These are phyloP conservation scores for Moniliophthora roreri DNA, from an alignment of 1,284 basidiomycete species.

Conservation along the genomic window DNA sequence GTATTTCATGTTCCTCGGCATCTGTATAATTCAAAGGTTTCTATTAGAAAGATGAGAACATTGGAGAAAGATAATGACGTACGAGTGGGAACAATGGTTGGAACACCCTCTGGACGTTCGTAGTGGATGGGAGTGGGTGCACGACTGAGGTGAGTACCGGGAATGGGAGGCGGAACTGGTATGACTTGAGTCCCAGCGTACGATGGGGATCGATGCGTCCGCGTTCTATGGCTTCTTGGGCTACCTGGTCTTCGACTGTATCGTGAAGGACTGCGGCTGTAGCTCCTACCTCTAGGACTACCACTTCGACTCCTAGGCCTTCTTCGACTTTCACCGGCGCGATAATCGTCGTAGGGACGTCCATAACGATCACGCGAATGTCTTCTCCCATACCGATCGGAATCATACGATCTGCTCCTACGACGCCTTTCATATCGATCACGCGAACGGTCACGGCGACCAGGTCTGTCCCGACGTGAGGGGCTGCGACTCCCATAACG, in stretches of 20 bases:
- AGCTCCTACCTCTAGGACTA: too few species aligned
- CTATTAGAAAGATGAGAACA: background rate
- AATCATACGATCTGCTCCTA: too few species aligned
- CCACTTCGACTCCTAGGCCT: too few species aligned
- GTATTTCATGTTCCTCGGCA: background rate
- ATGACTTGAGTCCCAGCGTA: too few species aligned
- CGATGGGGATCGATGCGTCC: too few species aligned
- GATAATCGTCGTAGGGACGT: too few species aligned
- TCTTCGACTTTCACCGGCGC: too few species aligned
- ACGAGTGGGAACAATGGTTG: background rate
- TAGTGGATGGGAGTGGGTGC: slow-evolving; percentile 1
- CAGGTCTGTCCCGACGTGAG: background rate
- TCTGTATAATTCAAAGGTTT: background rate
- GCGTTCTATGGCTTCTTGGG: too few species aligned
- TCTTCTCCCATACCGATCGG: too few species aligned
- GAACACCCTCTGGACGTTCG: background rate
- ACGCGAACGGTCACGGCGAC: background rate
- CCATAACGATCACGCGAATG: too few species aligned
- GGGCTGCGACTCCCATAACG: background rate
- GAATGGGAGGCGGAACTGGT: background rate
- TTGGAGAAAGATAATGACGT: background rate
- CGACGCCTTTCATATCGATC: background rate
- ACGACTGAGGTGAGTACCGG: background rate
- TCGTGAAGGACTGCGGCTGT: too few species aligned
- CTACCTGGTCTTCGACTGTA: too few species aligned